phyloP scores from a whole-genome alignment of 2,329 filamentous ascomycete genomes.

The Hypoxylon sp. region DNA sequence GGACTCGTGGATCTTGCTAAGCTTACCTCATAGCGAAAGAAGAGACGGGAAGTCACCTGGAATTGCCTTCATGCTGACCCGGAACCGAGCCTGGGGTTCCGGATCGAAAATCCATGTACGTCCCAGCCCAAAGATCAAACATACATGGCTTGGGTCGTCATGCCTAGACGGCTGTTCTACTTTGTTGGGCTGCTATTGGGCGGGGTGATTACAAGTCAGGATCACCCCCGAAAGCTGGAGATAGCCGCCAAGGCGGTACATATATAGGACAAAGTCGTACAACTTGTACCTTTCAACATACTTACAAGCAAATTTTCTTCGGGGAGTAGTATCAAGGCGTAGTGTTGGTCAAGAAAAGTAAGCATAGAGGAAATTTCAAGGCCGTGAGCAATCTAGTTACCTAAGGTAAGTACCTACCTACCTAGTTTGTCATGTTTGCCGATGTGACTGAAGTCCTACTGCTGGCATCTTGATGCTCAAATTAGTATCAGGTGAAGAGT shows the following conservation, averaged over 20 bases:
- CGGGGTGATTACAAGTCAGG: conserved; percentile 38
- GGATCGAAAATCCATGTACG: conserved; percentile 39
- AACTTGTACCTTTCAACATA: conserved; percentile 13
- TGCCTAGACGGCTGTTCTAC: background rate
- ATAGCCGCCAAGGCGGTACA: conserved; percentile 35
- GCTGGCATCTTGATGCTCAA: background rate
- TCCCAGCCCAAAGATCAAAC: conserved; percentile 35
- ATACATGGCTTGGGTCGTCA: conserved; percentile 36
- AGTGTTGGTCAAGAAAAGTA: background rate
- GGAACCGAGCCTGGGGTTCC: conserved; percentile 34
- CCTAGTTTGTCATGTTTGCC: conserved; percentile 2
- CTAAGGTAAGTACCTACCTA: too few relatives aligned
- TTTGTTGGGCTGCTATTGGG: conserved; percentile 36
- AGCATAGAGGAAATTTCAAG: background rate
- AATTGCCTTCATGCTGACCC: conserved; percentile 13
- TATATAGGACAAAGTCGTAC: conserved; percentile 22
- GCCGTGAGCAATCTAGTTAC: background rate
- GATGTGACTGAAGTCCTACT: background rate
- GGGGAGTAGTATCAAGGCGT: background rate
- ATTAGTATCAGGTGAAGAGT: conserved; percentile 2
- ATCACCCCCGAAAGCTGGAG: conserved; percentile 36
- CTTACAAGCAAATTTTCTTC: background rate
- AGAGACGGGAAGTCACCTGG: conserved; percentile 22
- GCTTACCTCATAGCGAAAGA: conserved; percentile 16
- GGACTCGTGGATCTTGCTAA: conserved; percentile 9